These are phyloP conservation scores for Podila epicladia DNA, from an alignment of 192 early-diverging fungal genomes.

Conservation along the genomic window DNA sequence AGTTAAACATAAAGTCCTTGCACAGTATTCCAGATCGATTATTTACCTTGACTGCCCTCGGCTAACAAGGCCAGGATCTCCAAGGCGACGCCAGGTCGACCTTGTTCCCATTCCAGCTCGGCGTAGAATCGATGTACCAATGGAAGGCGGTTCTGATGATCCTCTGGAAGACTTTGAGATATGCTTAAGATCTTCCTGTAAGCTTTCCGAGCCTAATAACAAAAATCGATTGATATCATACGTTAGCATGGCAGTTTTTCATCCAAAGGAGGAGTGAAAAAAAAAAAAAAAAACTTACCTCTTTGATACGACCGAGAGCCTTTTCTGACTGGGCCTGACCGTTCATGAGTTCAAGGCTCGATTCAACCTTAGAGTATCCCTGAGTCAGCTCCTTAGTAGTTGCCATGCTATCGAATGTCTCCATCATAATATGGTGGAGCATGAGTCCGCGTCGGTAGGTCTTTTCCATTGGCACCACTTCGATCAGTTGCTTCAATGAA, in stretches of 20 bases:
- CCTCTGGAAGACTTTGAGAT: slow-evolving; percentile 46
- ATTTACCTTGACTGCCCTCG: slow-evolving; percentile 22
- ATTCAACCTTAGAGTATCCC: not conserved
- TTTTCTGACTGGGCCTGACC: slow-evolving; percentile 63
- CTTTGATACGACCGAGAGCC: slow-evolving; percentile 48
- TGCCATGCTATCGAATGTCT: slow-evolving; percentile 39
- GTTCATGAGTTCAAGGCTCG: slow-evolving; percentile 64
- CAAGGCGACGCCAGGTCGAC: slow-evolving; percentile 51
- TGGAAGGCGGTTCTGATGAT: slow-evolving; percentile 44
- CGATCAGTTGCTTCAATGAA: slow-evolving; percentile 54
- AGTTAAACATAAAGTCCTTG: not conserved
- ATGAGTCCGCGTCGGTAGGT: slow-evolving; percentile 39
- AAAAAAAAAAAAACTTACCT: slow-evolving; percentile 45
- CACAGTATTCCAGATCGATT: not conserved
- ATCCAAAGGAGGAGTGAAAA: not conserved
- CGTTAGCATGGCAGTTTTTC: not conserved
- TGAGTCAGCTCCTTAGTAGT: slow-evolving; percentile 38
- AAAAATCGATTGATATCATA: not conserved
- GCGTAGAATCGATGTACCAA: slow-evolving; percentile 59
- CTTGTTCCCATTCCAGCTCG: slow-evolving; percentile 63
- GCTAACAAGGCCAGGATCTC: slow-evolving; percentile 54
- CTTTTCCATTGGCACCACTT: slow-evolving; percentile 27
- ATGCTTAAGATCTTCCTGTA: slow-evolving; percentile 56
- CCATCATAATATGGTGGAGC: slow-evolving; percentile 55
- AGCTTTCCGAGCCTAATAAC: slow-evolving; percentile 56